Conservation (phyloP, 2,329 filamentous ascomycete species). For the Claviceps monticola region DNA sequence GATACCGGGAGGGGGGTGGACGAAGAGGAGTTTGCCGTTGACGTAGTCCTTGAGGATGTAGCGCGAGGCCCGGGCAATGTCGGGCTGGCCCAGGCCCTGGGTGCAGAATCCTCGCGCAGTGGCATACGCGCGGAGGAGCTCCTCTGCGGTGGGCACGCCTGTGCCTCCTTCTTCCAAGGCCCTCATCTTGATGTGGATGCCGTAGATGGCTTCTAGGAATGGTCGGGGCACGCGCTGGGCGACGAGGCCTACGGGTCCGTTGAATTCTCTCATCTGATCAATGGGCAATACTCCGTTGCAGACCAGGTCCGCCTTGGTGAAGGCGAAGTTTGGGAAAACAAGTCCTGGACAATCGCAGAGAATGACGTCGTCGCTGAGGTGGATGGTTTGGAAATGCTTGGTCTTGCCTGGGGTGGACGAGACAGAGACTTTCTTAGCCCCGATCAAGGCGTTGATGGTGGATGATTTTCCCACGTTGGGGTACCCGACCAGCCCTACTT, state of each 20-base stretch:
- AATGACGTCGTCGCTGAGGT: constrained; percentile 76
- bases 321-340: constrained; percentile 95
- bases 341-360: constrained; percentile 97
- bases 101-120: constrained; percentile 82
- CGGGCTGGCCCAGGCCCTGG: constrained; percentile 76
- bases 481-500: constrained; percentile 91
- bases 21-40: constrained; percentile 86
- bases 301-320: constrained; percentile 89
- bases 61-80: constrained; percentile 82
- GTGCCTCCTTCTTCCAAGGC: constrained; percentile 87
- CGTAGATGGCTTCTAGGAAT: constrained; percentile 88
- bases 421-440: constrained; percentile 95
- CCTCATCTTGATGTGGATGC: constrained; percentile 71
- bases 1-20: constrained; percentile 66
- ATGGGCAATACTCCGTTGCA: constrained; percentile 92
- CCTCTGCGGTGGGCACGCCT: constrained; percentile 69
- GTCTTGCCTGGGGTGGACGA: constrained; percentile 96
- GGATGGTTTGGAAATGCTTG: constrained; percentile 98
- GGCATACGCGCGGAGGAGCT: constrained; percentile 77
- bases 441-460: constrained; percentile 97
- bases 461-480: constrained; percentile 99
- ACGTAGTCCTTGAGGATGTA: constrained; percentile 95
- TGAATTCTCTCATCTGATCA: constrained; percentile 88
- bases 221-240: constrained; percentile 71
- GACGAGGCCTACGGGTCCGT: constrained; percentile 71